Base-by-base conservation (phyloP, 495 filamentous ascomycete species). In the Xylaria bambusicola region DNA sequence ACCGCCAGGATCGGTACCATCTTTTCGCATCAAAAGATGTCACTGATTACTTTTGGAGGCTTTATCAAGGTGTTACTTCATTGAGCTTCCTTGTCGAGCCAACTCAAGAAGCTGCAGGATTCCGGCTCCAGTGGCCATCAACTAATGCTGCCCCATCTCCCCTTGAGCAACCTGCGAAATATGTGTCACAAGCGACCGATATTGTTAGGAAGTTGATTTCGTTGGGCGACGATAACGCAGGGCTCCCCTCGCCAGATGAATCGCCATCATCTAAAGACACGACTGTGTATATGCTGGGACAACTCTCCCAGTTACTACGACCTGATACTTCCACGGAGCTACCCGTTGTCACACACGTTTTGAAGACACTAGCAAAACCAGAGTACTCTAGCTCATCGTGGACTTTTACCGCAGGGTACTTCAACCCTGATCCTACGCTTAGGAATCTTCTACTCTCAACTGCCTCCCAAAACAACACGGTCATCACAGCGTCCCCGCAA, bases 351-450 rank as follows among this genome's bases (percentile, higher is more conserved):
- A 88, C 81, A 2, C 81, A 82, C 36, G 79, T 98, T 52, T 80
- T 99, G 6, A 79, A 77, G n/a, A 77, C 80, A 6, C 77, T 97
- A 20, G 79, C 82, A 2, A 71, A 69, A 6, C 78, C 86, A 1
- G 74, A 80, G 20, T 89, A 88, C 66, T 72, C 77, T 35, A 79
- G 82, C 33, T 88, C 88, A 3, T 85, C 82, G 35, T 98, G 94
- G 93, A 91, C 91, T 13, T 98, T 98, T 74, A 98, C 94, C 20
- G 93, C 94, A 2, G 94, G 94, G 26, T 98, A 98, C 72, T 98
- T 98, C 79, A 98, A 99, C 74, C 95, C 94, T 49, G 89, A 91
- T 38, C 86, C 93, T 2, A 81, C 84, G 1, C 82, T 97, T 6
- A 92, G 89, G 15, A 80, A 86, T 46, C 81, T 96, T 3, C 76